These are phyloP conservation scores for Crithidia fasciculata DNA, from an alignment of 208 protist genomes.

Conservation along the genomic window DNA sequence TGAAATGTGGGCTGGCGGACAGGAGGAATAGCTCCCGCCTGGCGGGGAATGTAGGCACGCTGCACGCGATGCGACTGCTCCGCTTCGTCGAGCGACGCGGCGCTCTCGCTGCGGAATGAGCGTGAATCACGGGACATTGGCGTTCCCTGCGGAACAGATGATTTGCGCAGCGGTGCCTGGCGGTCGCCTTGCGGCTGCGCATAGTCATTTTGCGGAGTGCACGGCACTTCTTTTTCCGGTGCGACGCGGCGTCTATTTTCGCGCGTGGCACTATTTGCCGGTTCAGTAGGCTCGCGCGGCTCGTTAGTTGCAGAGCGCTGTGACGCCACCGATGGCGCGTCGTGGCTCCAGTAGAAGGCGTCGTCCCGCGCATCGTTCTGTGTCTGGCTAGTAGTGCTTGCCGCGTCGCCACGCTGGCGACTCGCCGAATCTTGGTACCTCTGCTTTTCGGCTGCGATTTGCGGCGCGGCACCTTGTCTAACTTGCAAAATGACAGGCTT, in stretches of 20 bases:
- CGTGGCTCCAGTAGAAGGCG: constrained; percentile 11
- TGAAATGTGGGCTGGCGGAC: not conserved
- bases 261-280: not conserved
- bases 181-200: constrained; percentile 23
- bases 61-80: not conserved
- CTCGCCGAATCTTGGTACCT: not conserved
- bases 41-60: not conserved
- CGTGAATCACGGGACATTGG: constrained; percentile 5
- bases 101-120: constrained; percentile 4
- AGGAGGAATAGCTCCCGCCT: constrained; percentile 1
- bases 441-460: not conserved
- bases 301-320: constrained; percentile 11
- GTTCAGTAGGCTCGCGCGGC: not conserved
- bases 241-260: not conserved
- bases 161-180: constrained; percentile 10
- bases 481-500: not conserved
- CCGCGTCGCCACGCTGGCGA: not conserved
- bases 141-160: not conserved
- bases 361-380: not conserved
- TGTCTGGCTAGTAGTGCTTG: not conserved
- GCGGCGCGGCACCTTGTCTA: not conserved
- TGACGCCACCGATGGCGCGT: not conserved
- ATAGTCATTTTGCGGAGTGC: constrained; percentile 7
- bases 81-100: not conserved
- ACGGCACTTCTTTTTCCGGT: not conserved